Conservation (phyloP, 2,329 filamentous ascomycete species). For the Ploettnerulaceae sp. region DNA sequence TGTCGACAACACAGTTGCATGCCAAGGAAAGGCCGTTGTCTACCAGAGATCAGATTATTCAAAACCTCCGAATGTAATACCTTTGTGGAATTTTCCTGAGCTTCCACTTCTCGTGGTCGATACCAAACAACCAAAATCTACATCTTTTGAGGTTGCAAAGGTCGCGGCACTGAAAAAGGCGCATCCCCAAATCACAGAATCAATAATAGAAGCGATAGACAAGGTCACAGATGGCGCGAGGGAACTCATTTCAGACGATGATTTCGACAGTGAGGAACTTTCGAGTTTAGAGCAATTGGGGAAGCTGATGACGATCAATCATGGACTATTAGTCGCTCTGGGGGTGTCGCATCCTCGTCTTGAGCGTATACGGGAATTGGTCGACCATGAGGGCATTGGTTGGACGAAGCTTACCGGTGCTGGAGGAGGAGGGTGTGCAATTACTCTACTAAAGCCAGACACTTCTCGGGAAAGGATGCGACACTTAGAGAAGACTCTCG, state of each 20-base stretch:
- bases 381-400: constrained; percentile 82
- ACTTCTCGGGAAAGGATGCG: constrained; percentile 51
- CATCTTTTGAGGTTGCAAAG: constrained; percentile 78
- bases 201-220: constrained; percentile 83
- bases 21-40: constrained; percentile 88
- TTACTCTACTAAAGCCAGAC: constrained; percentile 76
- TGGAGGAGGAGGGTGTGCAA: constrained; percentile 91
- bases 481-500: constrained; percentile 60
- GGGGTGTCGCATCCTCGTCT: constrained; percentile 93
- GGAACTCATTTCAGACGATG: constrained; percentile 50
- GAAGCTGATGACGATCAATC: constrained; percentile 88
- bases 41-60: constrained; percentile 77
- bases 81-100: constrained; percentile 85
- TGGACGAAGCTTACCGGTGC: constrained; percentile 98
- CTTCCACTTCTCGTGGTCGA: constrained; percentile 86
- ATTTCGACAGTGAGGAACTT: constrained; percentile 62
- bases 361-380: constrained; percentile 84
- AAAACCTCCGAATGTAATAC: constrained; percentile 69
- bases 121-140: constrained; percentile 83
- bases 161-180: constrained; percentile 66
- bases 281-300: constrained; percentile 69
- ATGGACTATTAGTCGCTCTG: constrained; percentile 83
- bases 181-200: constrained; percentile 72
- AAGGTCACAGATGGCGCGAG: constrained; percentile 56
- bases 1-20: constrained; percentile 93